Percentiles rank a stretch among this genome's conserved stretches.
phyloP scores from a whole-genome alignment of 1,284 basidiomycete species.

The Rhodotorula sp. region DNA sequence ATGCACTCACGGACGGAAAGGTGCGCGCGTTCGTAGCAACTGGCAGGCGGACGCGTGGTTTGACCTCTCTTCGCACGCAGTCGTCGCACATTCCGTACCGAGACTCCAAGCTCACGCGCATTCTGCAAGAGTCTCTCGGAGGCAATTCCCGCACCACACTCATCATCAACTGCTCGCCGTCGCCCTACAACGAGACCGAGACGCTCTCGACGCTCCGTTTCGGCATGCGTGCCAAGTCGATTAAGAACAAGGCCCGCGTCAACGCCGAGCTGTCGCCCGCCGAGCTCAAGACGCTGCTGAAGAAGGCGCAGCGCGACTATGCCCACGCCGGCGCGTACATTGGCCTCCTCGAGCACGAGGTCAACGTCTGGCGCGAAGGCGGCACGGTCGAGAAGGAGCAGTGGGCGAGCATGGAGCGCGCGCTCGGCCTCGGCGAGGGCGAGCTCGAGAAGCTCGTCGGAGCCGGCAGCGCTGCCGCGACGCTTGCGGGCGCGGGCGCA shows the following conservation, averaged over 20 bases:
- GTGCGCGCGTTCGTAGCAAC: slow-evolving; percentile 54
- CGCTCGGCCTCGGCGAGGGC: slow-evolving; percentile 47
- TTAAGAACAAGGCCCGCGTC: slow-evolving; percentile 99
- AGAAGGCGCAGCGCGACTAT: slow-evolving; percentile 85
- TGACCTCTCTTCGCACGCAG: slow-evolving; percentile 54
- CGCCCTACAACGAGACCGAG: slow-evolving; percentile 93
- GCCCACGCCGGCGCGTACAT: slow-evolving; percentile 84
- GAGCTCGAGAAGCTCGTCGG: slow-evolving; percentile 42
- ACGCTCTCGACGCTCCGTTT: slow-evolving; percentile 97
- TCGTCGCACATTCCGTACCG: slow-evolving; percentile 97
- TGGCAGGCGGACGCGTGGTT: background rate
- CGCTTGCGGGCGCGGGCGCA: slow-evolving; percentile 1
- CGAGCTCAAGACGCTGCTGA: slow-evolving; percentile 89
- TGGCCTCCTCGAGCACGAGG: slow-evolving; percentile 83
- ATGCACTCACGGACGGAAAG: slow-evolving; percentile 94
- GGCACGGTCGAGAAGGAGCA: slow-evolving; percentile 80
- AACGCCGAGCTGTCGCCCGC: slow-evolving; percentile 96
- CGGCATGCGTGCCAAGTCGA: slow-evolving; percentile 93
- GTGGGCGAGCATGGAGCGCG: slow-evolving; percentile 74
- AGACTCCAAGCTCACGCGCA: slow-evolving; percentile 98
- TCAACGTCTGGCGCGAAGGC: slow-evolving; percentile 86
- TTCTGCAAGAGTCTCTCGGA: slow-evolving; percentile 98
- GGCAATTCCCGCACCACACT: slow-evolving; percentile 98
- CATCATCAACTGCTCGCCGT: slow-evolving; percentile 98
- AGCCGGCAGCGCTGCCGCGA: too few relatives aligned